Base-by-base conservation (phyloP, 2,329 filamentous ascomycete genomes). In the Neofusicoccum kwambonambiense region DNA sequence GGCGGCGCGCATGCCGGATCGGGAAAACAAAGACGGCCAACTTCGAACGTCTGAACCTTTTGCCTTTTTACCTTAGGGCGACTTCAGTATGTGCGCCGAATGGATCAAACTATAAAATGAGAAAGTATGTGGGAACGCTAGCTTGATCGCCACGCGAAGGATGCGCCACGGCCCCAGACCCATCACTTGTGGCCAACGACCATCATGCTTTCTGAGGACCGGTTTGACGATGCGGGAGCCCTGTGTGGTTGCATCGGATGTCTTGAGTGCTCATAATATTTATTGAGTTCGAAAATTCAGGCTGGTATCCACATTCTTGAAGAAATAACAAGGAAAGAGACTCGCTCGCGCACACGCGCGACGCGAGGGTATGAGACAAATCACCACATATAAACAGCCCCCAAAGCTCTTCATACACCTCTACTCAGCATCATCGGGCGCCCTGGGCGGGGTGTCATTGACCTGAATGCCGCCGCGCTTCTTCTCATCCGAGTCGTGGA, bases 401-500 rank as follows among this genome's bases (percentile, higher is more conserved):
- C 34, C 19, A 34, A 11, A 27, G n/a, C 3, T 19, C n/a, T 17
- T 58, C 15, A 19, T 12, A 27, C 12, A n/a, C n/a, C 15, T 47
- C 56, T 86, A 94, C 77, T 94, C 91, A 0, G 90, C 91, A 80
- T 94, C 91, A 56, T 93, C 79, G 9, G 89, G 89, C 47, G 89
- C 90, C 58, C 88, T 86, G 1, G 92, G 92, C 8, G 89, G 81
- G 31, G 84, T 90, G 75, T 96, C 87, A 76, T 96, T 86, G 2
- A 97, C 92, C 80, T 96, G 93, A 69, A 96, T 91, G 0, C 92
- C 93, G 7, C 92, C 92, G 17, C 93, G 84, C 86, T 96, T 96
- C 85, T 91, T 91, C 83, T 95, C 90, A 64, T 86, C 81, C 64
- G 86, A 90, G 77, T 96, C 93, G 70, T 87, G 88, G 79, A 93